Conservation (phyloP, 441 rosid species). For the Euphorbia schlechtendalii region DNA sequence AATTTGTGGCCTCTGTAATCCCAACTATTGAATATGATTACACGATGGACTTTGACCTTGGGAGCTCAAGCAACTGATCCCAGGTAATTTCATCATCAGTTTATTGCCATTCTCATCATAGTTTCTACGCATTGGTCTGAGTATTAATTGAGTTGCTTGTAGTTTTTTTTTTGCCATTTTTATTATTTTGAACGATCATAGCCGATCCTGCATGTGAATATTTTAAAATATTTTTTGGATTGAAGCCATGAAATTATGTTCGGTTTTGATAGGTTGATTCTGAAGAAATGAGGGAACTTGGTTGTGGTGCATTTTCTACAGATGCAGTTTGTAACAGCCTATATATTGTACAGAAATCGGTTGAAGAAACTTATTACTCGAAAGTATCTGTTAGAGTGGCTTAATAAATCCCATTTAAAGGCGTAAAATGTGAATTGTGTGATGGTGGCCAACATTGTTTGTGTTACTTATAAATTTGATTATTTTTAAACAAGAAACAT, state of each 20-base stretch:
- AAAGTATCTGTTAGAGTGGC: background rate
- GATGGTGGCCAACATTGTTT: background rate
- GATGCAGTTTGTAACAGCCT: background rate
- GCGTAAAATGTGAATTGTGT: background rate
- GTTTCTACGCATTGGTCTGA: background rate
- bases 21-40: slow-evolving; percentile 94
- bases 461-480: background rate
- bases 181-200: background rate
- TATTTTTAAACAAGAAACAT: no score
- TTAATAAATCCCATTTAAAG: no score
- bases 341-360: slow-evolving; percentile 7
- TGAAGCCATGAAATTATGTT: background rate
- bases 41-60: slow-evolving; percentile 93
- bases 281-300: background rate
- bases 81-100: slow-evolving; percentile 29
- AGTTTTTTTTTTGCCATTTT: background rate
- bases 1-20: slow-evolving; percentile 87
- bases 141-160: background rate
- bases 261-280: slow-evolving; percentile 4
- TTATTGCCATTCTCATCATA: background rate
- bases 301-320: background rate
- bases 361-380: background rate
- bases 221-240: background rate
- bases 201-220: no score
- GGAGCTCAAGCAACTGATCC: slow-evolving; percentile 66